Evolutionary conservation across 352 stramenopile genomes (phyloP).

Genomic region (Phytophthora hibernalis): DNA sequence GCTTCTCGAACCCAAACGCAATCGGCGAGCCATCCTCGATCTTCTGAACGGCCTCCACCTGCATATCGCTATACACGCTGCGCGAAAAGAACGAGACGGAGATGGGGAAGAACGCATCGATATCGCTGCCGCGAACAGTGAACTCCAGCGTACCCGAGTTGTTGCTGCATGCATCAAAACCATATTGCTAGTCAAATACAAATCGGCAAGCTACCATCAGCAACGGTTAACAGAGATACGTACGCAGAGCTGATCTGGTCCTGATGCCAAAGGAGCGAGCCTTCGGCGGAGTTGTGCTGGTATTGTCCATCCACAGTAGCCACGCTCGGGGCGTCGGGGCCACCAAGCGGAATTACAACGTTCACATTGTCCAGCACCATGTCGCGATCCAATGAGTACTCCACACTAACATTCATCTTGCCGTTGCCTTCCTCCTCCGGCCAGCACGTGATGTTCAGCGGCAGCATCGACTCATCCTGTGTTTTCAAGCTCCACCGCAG

Average conservation of each 20-base stretch:
- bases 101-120: slow-evolving; percentile 90
- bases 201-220: neutral
- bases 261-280: slow-evolving; percentile 83
- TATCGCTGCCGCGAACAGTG: slow-evolving; percentile 74
- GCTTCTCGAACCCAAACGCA: slow-evolving; percentile 87
- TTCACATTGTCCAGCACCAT: slow-evolving; percentile 92
- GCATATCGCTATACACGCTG: slow-evolving; percentile 86
- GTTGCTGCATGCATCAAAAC: slow-evolving; percentile 55
- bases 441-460: slow-evolving; percentile 90
- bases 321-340: slow-evolving; percentile 72
- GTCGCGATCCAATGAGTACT: slow-evolving; percentile 89
- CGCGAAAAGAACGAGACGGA: slow-evolving; percentile 91
- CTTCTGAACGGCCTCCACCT: slow-evolving; percentile 79
- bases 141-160: slow-evolving; percentile 86
- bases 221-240: slow-evolving; percentile 29
- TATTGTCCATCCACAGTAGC: slow-evolving; percentile 87
- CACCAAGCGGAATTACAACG: slow-evolving; percentile 81
- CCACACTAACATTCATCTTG: slow-evolving; percentile 90
- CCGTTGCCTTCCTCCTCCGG: slow-evolving; percentile 84
- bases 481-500: slow-evolving; percentile 90
- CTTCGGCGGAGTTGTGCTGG: slow-evolving; percentile 83
- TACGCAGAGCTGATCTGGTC: slow-evolving; percentile 81
- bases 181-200: slow-evolving; percentile 15
- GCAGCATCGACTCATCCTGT: slow-evolving; percentile 85
- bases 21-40: slow-evolving; percentile 77